phyloP scores from a whole-genome alignment of 352 stramenopile species.

The Globisporangium alternatum region DNA sequence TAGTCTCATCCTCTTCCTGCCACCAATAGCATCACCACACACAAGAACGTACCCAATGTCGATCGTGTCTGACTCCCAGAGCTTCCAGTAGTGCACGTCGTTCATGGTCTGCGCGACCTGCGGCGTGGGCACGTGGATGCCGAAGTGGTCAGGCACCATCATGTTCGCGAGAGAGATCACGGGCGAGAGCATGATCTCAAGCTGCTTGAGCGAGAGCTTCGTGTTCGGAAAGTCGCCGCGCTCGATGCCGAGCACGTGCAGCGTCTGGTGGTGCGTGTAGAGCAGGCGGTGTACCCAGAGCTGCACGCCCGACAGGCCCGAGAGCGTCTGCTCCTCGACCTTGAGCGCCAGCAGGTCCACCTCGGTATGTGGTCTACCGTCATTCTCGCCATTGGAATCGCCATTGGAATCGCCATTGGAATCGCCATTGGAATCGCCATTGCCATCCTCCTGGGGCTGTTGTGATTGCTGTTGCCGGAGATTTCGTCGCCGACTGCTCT shows the following conservation, averaged over 20 bases:
- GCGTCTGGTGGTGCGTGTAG: slow-evolving; percentile 58
- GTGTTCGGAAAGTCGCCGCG: slow-evolving; percentile 63
- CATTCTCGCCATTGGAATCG: slow-evolving; percentile 18
- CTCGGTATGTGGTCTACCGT: slow-evolving; percentile 16
- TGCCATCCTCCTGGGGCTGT: slow-evolving; percentile 14
- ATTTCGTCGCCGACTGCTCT: slow-evolving; percentile 10
- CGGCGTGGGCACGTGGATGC: slow-evolving; percentile 63
- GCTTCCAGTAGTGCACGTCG: slow-evolving; percentile 84
- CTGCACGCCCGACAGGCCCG: slow-evolving; percentile 60
- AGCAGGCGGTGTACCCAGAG: slow-evolving; percentile 71
- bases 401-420: slow-evolving; percentile 18
- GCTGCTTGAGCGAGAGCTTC: slow-evolving; percentile 66
- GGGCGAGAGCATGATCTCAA: slow-evolving; percentile 59
- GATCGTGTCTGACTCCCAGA: slow-evolving; percentile 82
- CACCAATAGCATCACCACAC: not conserved
- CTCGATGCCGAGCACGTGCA: slow-evolving; percentile 44
- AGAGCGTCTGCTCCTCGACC: slow-evolving; percentile 41
- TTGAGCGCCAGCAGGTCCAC: slow-evolving; percentile 27
- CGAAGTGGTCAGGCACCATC: slow-evolving; percentile 62
- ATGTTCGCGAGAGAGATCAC: slow-evolving; percentile 56
- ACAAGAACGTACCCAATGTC: slow-evolving; percentile 53
- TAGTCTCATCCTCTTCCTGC: not conserved
- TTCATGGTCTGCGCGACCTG: slow-evolving; percentile 68
- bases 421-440: slow-evolving; percentile 25
- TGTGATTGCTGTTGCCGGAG: slow-evolving; percentile 4